These are phyloP conservation scores for Trichosporon inkin DNA, from an alignment of 1,284 basidiomycete species.

Conservation along the genomic window DNA sequence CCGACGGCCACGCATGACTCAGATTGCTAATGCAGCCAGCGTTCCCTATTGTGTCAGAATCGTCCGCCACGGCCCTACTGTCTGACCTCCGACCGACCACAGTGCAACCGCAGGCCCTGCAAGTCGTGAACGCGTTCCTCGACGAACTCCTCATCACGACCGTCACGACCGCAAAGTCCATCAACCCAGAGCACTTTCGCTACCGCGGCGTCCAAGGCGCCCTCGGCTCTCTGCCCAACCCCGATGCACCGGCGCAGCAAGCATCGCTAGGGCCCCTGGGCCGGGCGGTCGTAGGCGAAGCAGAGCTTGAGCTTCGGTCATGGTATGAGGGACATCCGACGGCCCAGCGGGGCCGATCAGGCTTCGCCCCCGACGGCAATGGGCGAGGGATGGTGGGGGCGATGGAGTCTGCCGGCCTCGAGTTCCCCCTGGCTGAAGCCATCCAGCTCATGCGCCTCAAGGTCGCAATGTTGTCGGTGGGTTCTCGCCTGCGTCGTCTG, in stretches of 20 bases:
- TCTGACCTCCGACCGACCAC: constrained; percentile 85
- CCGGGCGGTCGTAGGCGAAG: constrained; percentile 84
- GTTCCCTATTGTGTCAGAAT: constrained; percentile 57
- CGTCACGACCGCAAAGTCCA: constrained; percentile 65
- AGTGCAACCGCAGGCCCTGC: constrained; percentile 67
- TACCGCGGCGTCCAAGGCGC: constrained; percentile 63
- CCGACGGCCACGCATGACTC: neutral
- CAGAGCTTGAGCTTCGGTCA: constrained; percentile 79
- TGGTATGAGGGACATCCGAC: constrained; percentile 60
- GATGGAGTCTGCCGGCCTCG: constrained; percentile 11
- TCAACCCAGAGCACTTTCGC: constrained; percentile 70
- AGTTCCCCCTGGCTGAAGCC: constrained; percentile 40
- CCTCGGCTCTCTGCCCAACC: constrained; percentile 44
- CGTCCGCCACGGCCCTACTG: constrained; percentile 80
- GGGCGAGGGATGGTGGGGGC: constrained; percentile 31
- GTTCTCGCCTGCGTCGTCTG: constrained; percentile 16
- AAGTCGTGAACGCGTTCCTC: constrained; percentile 73
- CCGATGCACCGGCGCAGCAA: neutral
- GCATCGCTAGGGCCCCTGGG: constrained; percentile 57
- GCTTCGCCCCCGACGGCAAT: constrained; percentile 33
- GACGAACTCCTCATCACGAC: constrained; percentile 80
- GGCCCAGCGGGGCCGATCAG: constrained; percentile 20
- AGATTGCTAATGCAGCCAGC: neutral
- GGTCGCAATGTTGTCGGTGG: constrained; percentile 44
- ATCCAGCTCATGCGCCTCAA: constrained; percentile 43